Percentiles rank a stretch among this genome's conserved stretches.
These are phyloP conservation scores for Metschnikowia santaceciliae DNA, from an alignment of 805 yeast species.

Conservation along the genomic window DNA sequence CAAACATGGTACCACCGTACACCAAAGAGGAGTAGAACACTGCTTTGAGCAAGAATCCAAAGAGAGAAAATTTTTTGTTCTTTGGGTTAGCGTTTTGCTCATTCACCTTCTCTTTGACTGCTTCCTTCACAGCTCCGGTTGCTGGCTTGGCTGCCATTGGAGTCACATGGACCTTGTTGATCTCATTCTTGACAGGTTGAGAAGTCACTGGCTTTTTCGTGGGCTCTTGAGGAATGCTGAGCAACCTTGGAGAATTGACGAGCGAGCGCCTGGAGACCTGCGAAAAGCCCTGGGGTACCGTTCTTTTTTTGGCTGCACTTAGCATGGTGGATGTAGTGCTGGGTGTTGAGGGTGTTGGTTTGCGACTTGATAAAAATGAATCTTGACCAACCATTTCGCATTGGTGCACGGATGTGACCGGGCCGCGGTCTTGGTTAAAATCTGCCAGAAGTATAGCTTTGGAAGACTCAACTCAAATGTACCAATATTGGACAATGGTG, in stretches of 20 bases:
- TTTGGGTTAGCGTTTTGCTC: slow-evolving; percentile 15
- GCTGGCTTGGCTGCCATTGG: slow-evolving; percentile 3
- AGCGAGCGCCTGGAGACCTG: slow-evolving; percentile 10
- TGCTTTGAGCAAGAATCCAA: slow-evolving; percentile 29
- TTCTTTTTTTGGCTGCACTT: slow-evolving; percentile 9
- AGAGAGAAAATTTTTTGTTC: slow-evolving; percentile 29
- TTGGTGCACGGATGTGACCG: slow-evolving; percentile 6
- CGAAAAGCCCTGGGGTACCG: slow-evolving; percentile 1
- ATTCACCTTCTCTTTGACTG: slow-evolving; percentile 18
- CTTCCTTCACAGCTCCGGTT: slow-evolving; percentile 7
- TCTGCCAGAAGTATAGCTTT: too few relatives aligned
- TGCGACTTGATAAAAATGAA: background rate
- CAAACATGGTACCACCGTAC: slow-evolving; percentile 39
- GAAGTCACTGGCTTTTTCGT: slow-evolving; percentile 16
- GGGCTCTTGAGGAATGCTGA: slow-evolving; percentile 11
- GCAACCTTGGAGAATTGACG: slow-evolving; percentile 9
- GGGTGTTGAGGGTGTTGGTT: background rate
- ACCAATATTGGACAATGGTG: too few relatives aligned
- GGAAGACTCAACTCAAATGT: too few relatives aligned
- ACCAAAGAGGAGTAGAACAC: slow-evolving; percentile 24
- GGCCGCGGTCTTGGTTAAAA: background rate
- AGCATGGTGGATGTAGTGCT: slow-evolving; percentile 8
- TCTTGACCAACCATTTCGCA: slow-evolving; percentile 9
- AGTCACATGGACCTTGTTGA: slow-evolving; percentile 4
- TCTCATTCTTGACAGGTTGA: slow-evolving; percentile 14